A percentile compares a stretch with the other conserved stretches of the same genome.
Evolutionary conservation across 768 basidiomycete species (phyloP).

Genomic region (Saitozyma sp.): DNA sequence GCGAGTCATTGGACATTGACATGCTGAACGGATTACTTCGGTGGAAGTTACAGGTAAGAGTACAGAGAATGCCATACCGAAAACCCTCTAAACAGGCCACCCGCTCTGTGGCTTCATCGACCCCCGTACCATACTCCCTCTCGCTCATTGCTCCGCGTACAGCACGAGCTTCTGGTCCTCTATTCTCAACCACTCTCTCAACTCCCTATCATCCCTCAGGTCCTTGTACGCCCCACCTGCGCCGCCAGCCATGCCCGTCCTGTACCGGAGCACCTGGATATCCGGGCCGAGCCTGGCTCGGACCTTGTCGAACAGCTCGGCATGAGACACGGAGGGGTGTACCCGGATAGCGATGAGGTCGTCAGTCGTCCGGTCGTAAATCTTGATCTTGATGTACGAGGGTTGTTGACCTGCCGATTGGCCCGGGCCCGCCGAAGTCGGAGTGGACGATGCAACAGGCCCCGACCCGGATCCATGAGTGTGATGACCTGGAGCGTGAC

Average conservation of each 20-base stretch:
- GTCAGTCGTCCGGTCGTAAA: constrained; percentile 88
- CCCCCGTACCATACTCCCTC: background rate
- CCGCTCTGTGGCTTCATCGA: no score
- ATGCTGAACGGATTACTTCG: no score
- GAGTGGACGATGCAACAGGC: background rate
- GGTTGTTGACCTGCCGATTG: constrained; percentile 23
- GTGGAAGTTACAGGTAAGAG: no score
- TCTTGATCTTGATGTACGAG: constrained; percentile 97
- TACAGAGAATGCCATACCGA: no score
- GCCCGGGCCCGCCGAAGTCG: background rate
- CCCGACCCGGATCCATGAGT: background rate
- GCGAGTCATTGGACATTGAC: no score
- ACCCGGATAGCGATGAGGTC: constrained; percentile 97
- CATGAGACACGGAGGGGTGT: constrained; percentile 82
- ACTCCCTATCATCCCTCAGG: constrained; percentile 44
- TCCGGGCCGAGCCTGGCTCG: constrained; percentile 78
- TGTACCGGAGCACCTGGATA: constrained; percentile 68
- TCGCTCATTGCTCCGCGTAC: constrained; percentile 43
- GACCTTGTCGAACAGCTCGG: constrained; percentile 87
- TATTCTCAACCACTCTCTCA: constrained; percentile 47
- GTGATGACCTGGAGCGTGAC: no score
- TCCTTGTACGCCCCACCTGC: constrained; percentile 37
- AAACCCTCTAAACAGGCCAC: no score
- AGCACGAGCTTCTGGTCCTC: constrained; percentile 52
- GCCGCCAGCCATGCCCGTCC: constrained; percentile 48